phyloP scores from a whole-genome alignment of 352 stramenopile genomes.

The Lagenidium giganteum region DNA sequence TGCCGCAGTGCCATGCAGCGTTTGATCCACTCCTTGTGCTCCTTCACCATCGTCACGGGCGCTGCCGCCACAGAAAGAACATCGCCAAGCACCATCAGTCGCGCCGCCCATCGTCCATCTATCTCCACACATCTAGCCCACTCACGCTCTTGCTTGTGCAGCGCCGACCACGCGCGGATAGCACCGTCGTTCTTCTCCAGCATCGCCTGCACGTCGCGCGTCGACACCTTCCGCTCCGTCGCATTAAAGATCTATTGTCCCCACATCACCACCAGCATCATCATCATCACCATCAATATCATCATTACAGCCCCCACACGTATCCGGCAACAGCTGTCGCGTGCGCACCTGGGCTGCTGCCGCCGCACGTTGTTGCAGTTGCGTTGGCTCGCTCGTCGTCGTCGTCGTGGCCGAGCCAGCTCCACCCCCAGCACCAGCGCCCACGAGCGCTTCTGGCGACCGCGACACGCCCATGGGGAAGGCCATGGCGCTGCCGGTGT shows the following conservation, averaged over 20 bases:
- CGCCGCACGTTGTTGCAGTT: slow-evolving; percentile 57
- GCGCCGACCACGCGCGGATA: slow-evolving; percentile 62
- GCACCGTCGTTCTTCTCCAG: slow-evolving; percentile 84
- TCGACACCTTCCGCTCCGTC: slow-evolving; percentile 46
- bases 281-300: background rate
- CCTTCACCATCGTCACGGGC: slow-evolving; percentile 32
- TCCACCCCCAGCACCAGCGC: too few species aligned
- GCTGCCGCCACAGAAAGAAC: slow-evolving; percentile 19
- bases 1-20: slow-evolving; percentile 60
- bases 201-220: slow-evolving; percentile 71
- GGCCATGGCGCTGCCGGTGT: too few species aligned
- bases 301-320: too few species aligned
- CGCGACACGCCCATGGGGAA: too few species aligned
- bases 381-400: background rate
- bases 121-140: background rate
- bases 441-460: too few species aligned
- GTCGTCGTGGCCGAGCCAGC: too few species aligned
- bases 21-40: slow-evolving; percentile 74
- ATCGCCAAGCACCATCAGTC: background rate
- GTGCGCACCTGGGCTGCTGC: slow-evolving; percentile 40
- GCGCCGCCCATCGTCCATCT: background rate
- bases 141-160: slow-evolving; percentile 75
- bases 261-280: too few species aligned
- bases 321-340: background rate
- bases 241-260: slow-evolving; percentile 1